Evolutionary conservation across 805 yeast species (phyloP).

Genomic region (Cephaloascus albidus): DNA sequence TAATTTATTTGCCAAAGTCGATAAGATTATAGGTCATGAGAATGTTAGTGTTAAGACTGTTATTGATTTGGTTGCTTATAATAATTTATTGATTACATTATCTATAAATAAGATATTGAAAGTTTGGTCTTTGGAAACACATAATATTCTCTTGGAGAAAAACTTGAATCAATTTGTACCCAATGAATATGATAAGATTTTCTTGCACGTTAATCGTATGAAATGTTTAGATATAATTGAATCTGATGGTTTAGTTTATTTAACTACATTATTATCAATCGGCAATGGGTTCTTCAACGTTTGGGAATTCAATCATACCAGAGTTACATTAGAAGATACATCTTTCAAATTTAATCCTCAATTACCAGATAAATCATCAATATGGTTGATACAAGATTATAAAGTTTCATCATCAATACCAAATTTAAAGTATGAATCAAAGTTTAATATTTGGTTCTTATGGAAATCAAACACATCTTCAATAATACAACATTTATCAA

Average conservation of each 20-base stretch:
- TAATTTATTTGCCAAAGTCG: constrained; percentile 19
- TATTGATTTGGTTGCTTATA: constrained; percentile 17
- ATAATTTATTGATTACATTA: constrained; percentile 28
- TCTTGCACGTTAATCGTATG: constrained; percentile 18
- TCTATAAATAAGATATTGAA: constrained; percentile 45
- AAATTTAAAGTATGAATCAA: background rate
- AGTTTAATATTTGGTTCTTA: constrained; percentile 10
- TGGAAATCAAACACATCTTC: constrained; percentile 62
- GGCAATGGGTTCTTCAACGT: constrained; percentile 33
- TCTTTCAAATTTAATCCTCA: constrained; percentile 14
- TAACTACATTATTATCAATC: constrained; percentile 31
- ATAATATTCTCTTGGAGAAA: constrained; percentile 10
- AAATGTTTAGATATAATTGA: constrained; percentile 11
- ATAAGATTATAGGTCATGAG: constrained; percentile 31
- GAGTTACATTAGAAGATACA: constrained; percentile 14
- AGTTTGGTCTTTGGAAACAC: constrained; percentile 47
- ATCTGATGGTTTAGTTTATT: constrained; percentile 4
- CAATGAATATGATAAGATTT: constrained; percentile 8
- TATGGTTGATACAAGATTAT: constrained; percentile 43
- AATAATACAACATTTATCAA: constrained; percentile 24
- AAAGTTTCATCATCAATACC: constrained; percentile 12
- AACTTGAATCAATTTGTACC: constrained; percentile 5
- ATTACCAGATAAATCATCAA: constrained; percentile 22
- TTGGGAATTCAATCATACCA: constrained; percentile 14
- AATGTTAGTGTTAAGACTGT: constrained; percentile 24